Base-by-base conservation (phyloP, 306 rosid species). In the Elaeagnus macrophylla region DNA sequence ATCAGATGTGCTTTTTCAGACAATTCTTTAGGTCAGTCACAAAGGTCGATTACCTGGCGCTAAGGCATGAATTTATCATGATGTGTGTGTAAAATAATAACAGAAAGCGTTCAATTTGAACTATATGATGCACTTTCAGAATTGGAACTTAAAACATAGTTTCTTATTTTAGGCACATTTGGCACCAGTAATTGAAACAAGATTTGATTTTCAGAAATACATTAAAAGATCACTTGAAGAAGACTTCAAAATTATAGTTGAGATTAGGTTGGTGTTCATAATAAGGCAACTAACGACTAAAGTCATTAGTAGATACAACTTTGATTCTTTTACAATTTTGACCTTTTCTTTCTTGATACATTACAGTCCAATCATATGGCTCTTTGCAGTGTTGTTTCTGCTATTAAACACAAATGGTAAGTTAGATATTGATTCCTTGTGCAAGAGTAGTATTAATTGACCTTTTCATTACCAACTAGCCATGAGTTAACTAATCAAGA, bases 1-100 rank as follows among this genome's bases (percentile, higher is more conserved):
- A 37, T n/a, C 72, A 90, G 97, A 83, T 72, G 57, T 75, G 94
- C 63, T 90, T 90, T 81, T 83, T 86, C 77, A 75, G 97, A 64
- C 97, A 90, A 63, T 86, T 90, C 68, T 40, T 51, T 51, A 75
- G 74, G 56, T 83, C 95, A 16, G 78, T 83, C 40, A 66, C 72
- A 8, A 86, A 71, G 75, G 81, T 67, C 66, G 97, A 90, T 64
- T 90, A 90, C 76, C 38, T 76, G 61, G 67, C 88, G 15, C 58
- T 90, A 20, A 78, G 95, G 14, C 95, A 83, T 76, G 97, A 95
- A 67, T 90, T 90, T 67, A 75, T 90, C 53, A 64, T 9, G 74
- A 95, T 90, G 55, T 69, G 86, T 25, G 32, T 25, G 32, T 20
- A 25, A 25, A 25, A 25, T 25, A 25, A 25, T 25, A 25, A 25